Percentiles rank a stretch among this genome's conserved stretches.
These are phyloP conservation scores for Starmerella apicola DNA, from an alignment of 805 yeast species.

Conservation along the genomic window DNA sequence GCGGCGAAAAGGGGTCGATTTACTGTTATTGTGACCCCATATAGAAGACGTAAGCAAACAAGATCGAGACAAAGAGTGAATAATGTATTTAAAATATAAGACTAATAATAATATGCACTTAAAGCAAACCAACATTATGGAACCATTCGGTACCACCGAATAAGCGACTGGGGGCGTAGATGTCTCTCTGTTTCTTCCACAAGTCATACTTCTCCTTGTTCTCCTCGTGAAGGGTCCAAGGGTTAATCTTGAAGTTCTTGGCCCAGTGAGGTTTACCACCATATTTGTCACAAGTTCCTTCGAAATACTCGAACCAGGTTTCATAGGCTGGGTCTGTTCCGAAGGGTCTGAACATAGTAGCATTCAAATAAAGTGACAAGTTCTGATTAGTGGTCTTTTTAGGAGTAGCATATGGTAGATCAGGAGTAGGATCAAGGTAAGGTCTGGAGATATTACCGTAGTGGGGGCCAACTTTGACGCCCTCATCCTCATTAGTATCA, in stretches of 20 bases:
- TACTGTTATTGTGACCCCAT: too few relatives aligned
- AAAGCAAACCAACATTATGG: constrained; percentile 49
- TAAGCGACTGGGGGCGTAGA: constrained; percentile 70
- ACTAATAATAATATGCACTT: neutral
- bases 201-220: constrained; percentile 50
- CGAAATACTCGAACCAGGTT: constrained; percentile 77
- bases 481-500: constrained; percentile 3
- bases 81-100: constrained; percentile 28
- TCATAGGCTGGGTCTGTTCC: constrained; percentile 52
- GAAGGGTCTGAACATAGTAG: constrained; percentile 95
- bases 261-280: constrained; percentile 99
- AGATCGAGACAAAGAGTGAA: too few relatives aligned
- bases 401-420: constrained; percentile 38
- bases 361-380: constrained; percentile 75
- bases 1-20: constrained; percentile 92
- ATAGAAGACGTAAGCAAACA: too few relatives aligned
- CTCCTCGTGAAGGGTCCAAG: constrained; percentile 25
- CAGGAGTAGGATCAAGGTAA: constrained; percentile 67
- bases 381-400: constrained; percentile 55
- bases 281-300: constrained; percentile 57
- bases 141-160: constrained; percentile 80
- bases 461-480: constrained; percentile 46
- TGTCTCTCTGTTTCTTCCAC: constrained; percentile 52
- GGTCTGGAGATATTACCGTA: constrained; percentile 79
- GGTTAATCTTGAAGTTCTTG: constrained; percentile 68